These are phyloP conservation scores for Chaetomiaceae sp. DNA, from an alignment of 2,329 filamentous ascomycete genomes.

Conservation along the genomic window DNA sequence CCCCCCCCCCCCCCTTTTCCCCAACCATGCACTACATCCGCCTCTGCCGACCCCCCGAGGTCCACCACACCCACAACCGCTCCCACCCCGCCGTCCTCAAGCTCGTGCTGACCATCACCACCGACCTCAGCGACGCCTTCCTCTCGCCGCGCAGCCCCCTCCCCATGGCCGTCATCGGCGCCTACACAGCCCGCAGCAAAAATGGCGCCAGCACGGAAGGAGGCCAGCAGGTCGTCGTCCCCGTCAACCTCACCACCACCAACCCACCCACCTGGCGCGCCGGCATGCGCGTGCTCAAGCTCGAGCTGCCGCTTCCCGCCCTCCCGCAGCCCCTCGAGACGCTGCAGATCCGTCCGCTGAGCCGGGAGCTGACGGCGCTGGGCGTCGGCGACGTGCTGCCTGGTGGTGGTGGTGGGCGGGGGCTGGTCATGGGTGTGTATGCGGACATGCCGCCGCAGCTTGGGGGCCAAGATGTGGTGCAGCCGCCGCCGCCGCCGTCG, in stretches of 20 bases:
- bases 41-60: conserved; percentile 42
- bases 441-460: conserved; percentile 26
- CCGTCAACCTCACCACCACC: conserved; percentile 13
- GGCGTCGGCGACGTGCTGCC: conserved; percentile 22
- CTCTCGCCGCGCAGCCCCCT: conserved; percentile 41
- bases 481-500: conserved; percentile 14
- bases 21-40: conserved; percentile 55
- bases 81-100: conserved; percentile 29
- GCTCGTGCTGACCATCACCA: conserved; percentile 49
- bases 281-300: conserved; percentile 33
- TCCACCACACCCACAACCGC: conserved; percentile 28
- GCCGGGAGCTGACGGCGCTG: conserved; percentile 17
- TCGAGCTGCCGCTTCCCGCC: conserved; percentile 27
- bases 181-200: conserved; percentile 23
- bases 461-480: no score
- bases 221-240: conserved; percentile 11
- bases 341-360: conserved; percentile 25
- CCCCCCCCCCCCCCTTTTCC: not conserved
- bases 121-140: conserved; percentile 52
- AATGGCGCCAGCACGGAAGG: no score
- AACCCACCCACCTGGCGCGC: conserved; percentile 25
- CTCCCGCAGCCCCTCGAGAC: conserved; percentile 13
- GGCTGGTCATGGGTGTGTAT: conserved; percentile 41
- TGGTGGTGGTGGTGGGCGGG: conserved; percentile 20
- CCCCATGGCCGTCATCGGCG: conserved; percentile 34